Percentiles rank a stretch among this genome's conserved stretches.
phyloP scores from a whole-genome alignment of 805 yeast species.

The Kuraishia hungarica region DNA sequence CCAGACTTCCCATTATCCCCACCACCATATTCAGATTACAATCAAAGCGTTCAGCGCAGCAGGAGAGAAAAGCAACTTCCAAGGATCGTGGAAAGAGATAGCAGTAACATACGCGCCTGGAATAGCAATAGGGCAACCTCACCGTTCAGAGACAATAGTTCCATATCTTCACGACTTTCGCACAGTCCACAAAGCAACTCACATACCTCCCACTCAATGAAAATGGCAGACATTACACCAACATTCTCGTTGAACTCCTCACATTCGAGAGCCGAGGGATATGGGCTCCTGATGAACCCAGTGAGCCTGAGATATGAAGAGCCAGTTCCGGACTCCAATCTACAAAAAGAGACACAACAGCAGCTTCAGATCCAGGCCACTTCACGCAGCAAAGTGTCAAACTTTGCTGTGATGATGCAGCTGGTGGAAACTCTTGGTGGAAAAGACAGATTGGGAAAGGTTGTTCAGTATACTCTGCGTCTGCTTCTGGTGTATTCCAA shows the following conservation, averaged over 20 bases:
- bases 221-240: neutral
- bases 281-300: neutral
- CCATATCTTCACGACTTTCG: neutral
- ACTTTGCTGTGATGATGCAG: conserved; percentile 40
- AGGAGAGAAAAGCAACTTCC: neutral
- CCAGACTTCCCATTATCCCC: neutral
- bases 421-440: conserved; percentile 52
- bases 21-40: neutral
- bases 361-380: neutral
- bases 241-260: neutral
- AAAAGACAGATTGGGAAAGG: conserved; percentile 64
- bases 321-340: neutral
- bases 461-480: conserved; percentile 50
- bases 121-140: neutral
- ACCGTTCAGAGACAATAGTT: neutral
- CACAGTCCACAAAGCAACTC: neutral
- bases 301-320: neutral
- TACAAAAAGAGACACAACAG: neutral
- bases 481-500: conserved; percentile 24
- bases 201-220: neutral
- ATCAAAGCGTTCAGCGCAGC: neutral
- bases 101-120: neutral
- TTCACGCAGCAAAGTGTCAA: conserved; percentile 8
- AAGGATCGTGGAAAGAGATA: neutral
- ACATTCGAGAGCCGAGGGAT: neutral